phyloP scores from a whole-genome alignment of 2,329 filamentous ascomycete species.

The Stagonosporopsis rhizophila region DNA sequence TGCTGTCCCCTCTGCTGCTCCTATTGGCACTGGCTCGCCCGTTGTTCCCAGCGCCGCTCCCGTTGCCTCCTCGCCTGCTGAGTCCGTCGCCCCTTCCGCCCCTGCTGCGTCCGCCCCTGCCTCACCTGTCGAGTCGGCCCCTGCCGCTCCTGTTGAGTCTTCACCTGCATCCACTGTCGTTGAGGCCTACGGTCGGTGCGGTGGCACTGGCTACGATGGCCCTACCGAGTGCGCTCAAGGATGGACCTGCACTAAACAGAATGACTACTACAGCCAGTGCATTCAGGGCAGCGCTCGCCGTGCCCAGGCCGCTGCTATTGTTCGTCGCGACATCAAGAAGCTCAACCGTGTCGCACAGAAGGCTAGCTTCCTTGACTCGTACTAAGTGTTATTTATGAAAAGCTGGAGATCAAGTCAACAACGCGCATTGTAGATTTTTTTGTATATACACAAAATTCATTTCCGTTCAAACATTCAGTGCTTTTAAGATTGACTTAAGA shows the following conservation, averaged over 20 bases:
- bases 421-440: slow-evolving; percentile 1
- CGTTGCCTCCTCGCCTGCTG: slow-evolving; percentile 7
- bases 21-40: slow-evolving; percentile 10
- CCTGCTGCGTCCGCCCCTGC: background rate
- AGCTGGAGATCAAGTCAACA: background rate
- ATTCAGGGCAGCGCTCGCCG: slow-evolving; percentile 9
- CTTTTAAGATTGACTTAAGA: too few relatives aligned
- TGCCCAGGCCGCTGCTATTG: slow-evolving; percentile 1
- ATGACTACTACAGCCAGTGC: slow-evolving; percentile 57
- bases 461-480: slow-evolving; percentile 1
- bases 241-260: slow-evolving; percentile 48
- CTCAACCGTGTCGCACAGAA: slow-evolving; percentile 9
- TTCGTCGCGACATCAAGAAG: slow-evolving; percentile 17
- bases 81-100: slow-evolving; percentile 10
- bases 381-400: background rate
- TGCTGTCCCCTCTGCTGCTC: slow-evolving; percentile 3
- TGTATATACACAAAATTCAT: slow-evolving; percentile 12
- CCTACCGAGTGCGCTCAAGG: slow-evolving; percentile 50
- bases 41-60: slow-evolving; percentile 17
- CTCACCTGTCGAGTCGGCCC: slow-evolving; percentile 9
- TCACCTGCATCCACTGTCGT: slow-evolving; percentile 8
- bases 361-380: slow-evolving; percentile 3
- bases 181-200: slow-evolving; percentile 52
- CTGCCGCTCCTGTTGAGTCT: slow-evolving; percentile 12
- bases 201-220: slow-evolving; percentile 52